Conservation (phyloP, 1,139 yeast species). For the Saccharomyces hybrid region DNA sequence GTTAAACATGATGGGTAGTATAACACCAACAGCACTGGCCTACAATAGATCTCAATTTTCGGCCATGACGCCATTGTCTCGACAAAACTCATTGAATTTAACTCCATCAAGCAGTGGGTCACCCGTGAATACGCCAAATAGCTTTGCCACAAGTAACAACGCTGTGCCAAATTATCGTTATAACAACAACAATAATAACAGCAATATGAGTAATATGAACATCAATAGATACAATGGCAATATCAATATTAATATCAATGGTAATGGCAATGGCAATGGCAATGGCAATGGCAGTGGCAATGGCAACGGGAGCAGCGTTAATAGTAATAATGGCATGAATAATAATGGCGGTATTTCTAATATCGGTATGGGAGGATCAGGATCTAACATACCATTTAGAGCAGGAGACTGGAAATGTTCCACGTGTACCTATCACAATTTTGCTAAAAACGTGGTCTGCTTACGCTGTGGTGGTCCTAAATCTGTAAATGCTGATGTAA, state of each 20-base stretch:
- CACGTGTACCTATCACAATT: conserved; percentile 80
- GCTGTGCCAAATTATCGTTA: neutral
- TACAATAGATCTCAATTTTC: neutral
- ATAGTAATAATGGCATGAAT: conserved; percentile 8
- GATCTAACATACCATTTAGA: conserved; percentile 69
- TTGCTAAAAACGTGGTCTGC: conserved; percentile 84
- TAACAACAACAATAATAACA: conserved; percentile 2
- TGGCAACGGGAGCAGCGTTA: conserved; percentile 7
- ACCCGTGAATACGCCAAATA: neutral
- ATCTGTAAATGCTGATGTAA: conserved; percentile 9
- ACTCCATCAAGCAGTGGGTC: neutral
- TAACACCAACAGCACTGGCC: neutral
- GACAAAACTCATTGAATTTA: neutral
- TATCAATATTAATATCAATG: conserved; percentile 5
- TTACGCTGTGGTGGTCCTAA: conserved; percentile 82
- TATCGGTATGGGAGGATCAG: conserved; percentile 17
- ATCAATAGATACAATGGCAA: conserved; percentile 5
- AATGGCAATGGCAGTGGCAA: conserved; percentile 9
- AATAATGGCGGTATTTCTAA: conserved; percentile 8
- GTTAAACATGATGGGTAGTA: neutral
- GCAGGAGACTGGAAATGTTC: conserved; percentile 97
- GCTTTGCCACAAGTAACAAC: neutral
- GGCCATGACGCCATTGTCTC: neutral
- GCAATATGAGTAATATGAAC: neutral
- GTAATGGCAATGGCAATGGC: conserved; percentile 5